Evolutionary conservation across 2,329 filamentous ascomycete species (phyloP), one percentile per base, ranked within the genome.

Genomic region (Aspergillus fischeri): DNA sequence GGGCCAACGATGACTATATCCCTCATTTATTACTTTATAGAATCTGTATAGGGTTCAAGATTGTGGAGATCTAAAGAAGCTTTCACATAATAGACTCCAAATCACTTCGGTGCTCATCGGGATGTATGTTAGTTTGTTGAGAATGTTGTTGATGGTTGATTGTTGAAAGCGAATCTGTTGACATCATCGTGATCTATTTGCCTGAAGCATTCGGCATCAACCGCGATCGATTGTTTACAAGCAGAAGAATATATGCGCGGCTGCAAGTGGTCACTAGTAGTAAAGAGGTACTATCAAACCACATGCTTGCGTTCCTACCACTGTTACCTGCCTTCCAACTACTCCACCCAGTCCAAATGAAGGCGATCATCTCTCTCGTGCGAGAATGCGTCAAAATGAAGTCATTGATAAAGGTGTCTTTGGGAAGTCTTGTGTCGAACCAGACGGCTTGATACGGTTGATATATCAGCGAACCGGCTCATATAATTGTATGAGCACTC

Each of bases 371-470:
- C 29, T 49, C 38, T 63, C 57, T 60, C 56, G 60, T 24, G 50
- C 57, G 54, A 63, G 54, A 52, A 11, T 58, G 55, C 63, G 66
- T 69, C 64, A 69, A 65, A 52, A 60, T 70, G 68, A 70, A 64
- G 63, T 70, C 68, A 70, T 69, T 21, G 6, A 53, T 38, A 51
- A 21, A 38, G 20, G 20, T 38, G 32, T 17, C 6, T 38, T 17
- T 7, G 32, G 32, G 32, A 2, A 7, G 5, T 14, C 32, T 2
- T 6, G 11, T 17, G 14, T 7, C 32, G 32, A 17, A 7, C 14
- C 14, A 3, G 32, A 17, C 11, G 11, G 7, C 32, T 6, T 17
- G 14, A 17, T 38, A 17, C 32, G 32, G 7, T n/a, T 38, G 32
- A 38, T 38, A 38, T 35, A 17, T 35, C 14, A 17, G 6, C 11